Percentiles rank a stretch among this genome's conserved stretches.
Evolutionary conservation across 768 basidiomycete genomes (phyloP).

Genomic region (Tubosaeta sp.): DNA sequence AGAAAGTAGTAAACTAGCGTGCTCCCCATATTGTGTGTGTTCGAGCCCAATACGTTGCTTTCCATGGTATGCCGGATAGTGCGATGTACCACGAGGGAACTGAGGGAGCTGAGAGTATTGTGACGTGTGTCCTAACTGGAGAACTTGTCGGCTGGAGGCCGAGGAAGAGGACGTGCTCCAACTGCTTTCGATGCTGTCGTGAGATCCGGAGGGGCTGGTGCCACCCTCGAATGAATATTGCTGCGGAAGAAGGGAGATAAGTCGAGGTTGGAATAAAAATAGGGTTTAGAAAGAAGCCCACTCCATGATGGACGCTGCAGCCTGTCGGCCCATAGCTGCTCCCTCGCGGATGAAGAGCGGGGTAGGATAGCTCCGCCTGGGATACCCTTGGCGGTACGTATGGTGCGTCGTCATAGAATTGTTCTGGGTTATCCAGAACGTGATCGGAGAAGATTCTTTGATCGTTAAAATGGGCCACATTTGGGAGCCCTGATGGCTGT

Average conservation of each 20-base stretch:
- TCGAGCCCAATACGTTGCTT: slow-evolving; percentile 21
- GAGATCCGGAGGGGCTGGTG: slow-evolving; percentile 24
- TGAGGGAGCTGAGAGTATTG: slow-evolving; percentile 8
- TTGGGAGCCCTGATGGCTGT: slow-evolving; percentile 9
- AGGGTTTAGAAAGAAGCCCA: slow-evolving; percentile 6
- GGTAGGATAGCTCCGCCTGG: slow-evolving; percentile 17
- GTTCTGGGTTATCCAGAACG: slow-evolving; percentile 13
- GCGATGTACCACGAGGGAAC: neutral
- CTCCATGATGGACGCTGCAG: slow-evolving; percentile 11
- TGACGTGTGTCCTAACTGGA: slow-evolving; percentile 1
- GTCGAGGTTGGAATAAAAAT: neutral
- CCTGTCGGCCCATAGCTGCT: slow-evolving; percentile 7
- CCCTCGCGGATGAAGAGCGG: slow-evolving; percentile 12
- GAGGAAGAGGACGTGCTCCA: slow-evolving; percentile 27
- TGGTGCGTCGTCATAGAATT: slow-evolving; percentile 24
- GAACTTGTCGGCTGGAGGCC: slow-evolving; percentile 13
- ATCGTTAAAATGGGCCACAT: slow-evolving; percentile 11
- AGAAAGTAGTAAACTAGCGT: slow-evolving; percentile 4
- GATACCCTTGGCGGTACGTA: slow-evolving; percentile 27
- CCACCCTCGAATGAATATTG: slow-evolving; percentile 18
- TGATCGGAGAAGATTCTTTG: slow-evolving; percentile 11
- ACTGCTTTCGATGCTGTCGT: slow-evolving; percentile 19
- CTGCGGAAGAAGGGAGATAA: slow-evolving; percentile 5
- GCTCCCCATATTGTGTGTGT: slow-evolving; percentile 16
- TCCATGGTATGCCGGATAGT: slow-evolving; percentile 24